Percentiles rank a stretch among this genome's conserved stretches.
Conservation (phyloP, 2,329 filamentous ascomycete species). For the Botrytis medusae region DNA sequence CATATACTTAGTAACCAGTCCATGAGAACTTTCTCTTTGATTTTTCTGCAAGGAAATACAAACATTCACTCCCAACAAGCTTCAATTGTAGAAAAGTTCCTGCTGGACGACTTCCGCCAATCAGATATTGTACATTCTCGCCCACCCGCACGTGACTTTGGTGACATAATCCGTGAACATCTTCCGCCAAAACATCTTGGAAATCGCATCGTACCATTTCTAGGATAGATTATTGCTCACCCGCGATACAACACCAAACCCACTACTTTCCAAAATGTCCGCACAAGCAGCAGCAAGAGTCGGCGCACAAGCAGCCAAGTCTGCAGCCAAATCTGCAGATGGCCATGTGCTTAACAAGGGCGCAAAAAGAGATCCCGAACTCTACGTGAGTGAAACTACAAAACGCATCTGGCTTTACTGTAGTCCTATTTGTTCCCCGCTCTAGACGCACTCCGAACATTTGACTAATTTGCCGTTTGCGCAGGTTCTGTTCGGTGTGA, state of each 20-base stretch:
- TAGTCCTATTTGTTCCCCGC: neutral
- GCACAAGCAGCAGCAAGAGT: conserved; percentile 37
- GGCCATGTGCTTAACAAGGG: conserved; percentile 55
- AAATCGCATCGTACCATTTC: conserved; percentile 27
- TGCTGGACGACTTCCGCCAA: neutral
- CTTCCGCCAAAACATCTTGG: conserved; percentile 21
- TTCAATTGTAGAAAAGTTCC: neutral
- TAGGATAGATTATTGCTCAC: conserved; percentile 2
- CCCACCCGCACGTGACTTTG: neutral
- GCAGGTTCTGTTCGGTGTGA: conserved; percentile 86
- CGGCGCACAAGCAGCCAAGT: conserved; percentile 40
- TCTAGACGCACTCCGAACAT: conserved; percentile 14
- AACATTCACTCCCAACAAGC: neutral
- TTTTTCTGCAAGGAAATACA: neutral
- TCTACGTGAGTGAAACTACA: conserved; percentile 57
- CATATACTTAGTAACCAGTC: neutral
- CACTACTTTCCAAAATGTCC: conserved; percentile 34
- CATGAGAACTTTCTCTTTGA: neutral
- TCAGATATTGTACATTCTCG: neutral
- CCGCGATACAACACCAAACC: conserved; percentile 22
- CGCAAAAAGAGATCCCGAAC: conserved; percentile 70
- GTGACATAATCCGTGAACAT: neutral
- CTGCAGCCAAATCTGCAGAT: conserved; percentile 48
- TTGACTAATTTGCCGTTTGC: conserved; percentile 7
- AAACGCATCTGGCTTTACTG: conserved; percentile 30